A percentile compares a stretch with the other conserved stretches of the same genome.
These are phyloP conservation scores for Aechmea fasciata DNA, from an alignment of 176 grass and related monocot genomes.

Conservation along the genomic window DNA sequence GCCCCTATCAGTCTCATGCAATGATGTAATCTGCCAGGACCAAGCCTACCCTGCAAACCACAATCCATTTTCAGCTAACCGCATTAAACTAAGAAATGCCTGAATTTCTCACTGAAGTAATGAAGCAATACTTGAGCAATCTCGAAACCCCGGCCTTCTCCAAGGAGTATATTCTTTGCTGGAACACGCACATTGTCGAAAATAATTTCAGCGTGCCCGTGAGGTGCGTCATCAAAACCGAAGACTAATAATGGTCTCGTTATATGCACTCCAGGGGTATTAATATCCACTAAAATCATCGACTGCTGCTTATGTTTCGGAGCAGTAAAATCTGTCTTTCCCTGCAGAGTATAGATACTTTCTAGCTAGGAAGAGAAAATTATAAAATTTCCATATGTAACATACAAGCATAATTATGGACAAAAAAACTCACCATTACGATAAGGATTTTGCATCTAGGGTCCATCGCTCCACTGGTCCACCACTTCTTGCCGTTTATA, in stretches of 20 bases:
- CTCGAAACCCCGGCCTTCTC: constrained; percentile 85
- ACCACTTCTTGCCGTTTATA: constrained; percentile 90
- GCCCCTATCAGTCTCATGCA: constrained; percentile 90
- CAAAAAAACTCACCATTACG: constrained; percentile 59
- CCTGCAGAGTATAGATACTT: constrained; percentile 41
- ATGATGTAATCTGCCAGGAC: constrained; percentile 92
- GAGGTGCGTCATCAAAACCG: constrained; percentile 89
- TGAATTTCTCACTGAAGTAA: neutral
- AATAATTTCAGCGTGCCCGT: constrained; percentile 87
- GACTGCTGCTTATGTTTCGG: constrained; percentile 85
- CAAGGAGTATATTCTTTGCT: constrained; percentile 70
- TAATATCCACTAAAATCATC: constrained; percentile 88
- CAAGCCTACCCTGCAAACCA: constrained; percentile 76
- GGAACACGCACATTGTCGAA: constrained; percentile 87
- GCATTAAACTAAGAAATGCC: neutral
- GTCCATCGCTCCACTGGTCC: constrained; percentile 97
- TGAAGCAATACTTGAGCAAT: constrained; percentile 52
- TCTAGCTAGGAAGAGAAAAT: neutral
- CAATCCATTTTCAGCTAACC: neutral
- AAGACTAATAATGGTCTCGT: constrained; percentile 81
- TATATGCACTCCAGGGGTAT: constrained; percentile 72
- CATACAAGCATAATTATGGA: neutral
- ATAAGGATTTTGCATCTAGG: constrained; percentile 93
- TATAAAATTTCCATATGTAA: neutral
- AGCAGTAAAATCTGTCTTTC: constrained; percentile 85